Evolutionary conservation across 768 basidiomycete species (phyloP), one percentile per base, ranked within the genome.

Genomic region (Tylopilus subfusipes): DNA sequence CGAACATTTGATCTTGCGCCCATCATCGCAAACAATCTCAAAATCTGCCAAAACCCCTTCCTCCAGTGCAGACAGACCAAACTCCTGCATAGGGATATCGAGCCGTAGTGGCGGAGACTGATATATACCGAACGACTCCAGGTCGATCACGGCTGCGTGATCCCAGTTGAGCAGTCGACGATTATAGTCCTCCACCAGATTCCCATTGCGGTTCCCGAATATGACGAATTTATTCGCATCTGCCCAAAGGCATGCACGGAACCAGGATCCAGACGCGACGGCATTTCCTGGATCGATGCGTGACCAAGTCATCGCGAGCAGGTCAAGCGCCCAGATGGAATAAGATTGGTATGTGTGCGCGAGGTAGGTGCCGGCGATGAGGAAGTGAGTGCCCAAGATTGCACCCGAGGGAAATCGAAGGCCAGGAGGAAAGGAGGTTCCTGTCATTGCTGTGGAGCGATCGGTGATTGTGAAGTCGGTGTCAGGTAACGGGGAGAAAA

Each of bases 121-220:
- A 66, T 98, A 98, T 58, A 99, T 93, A 2, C 96, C 96, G 64
- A 94, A 96, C 0, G 95, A 88, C 71, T 98, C 95, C 24, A 97
- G 76, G 65, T 95, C 92, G 53, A 96, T 85, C 52, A 90, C 85
- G 5, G 90, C 90, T 50, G 95, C 84, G 65, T 98, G 90, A 63
- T 94, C 90, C 90, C 91, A 94, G 64, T 87, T 90, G 55, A 93
- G 80, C 12, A 94, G 78, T 19, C 93, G 86, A 44, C 90, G 86
- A 63, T 97, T 94, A 68, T 95, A 95, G 64, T 97, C 93, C 54
- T 92, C 89, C 6, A 93, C 90, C 24, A 95, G 80, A 65, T 90
- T 93, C 7, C 93, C 90, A 53, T 85, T 77, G 24, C 84, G 81
- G 70, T 97, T 95, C 1, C 96, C 96, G 62, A 98, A 96, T 40